phyloP scores from a whole-genome alignment of 139 green algal species.

The Astrephomene gubernaculifera region DNA sequence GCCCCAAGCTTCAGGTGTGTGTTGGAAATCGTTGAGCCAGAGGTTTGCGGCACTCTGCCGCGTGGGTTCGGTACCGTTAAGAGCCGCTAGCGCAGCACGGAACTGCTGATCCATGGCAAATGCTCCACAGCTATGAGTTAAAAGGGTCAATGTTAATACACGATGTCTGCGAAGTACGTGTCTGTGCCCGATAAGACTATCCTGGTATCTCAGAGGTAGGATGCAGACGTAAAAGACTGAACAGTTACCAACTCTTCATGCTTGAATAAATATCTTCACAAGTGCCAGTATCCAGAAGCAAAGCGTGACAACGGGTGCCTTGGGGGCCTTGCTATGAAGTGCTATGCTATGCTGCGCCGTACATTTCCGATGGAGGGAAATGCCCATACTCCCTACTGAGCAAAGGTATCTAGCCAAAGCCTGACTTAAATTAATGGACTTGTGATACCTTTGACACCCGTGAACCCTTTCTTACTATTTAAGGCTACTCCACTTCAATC shows the following conservation, averaged over 20 bases:
- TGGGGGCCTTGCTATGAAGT: too few relatives aligned
- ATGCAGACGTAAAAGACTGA: not conserved
- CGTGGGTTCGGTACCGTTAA: slow-evolving; percentile 51
- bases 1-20: slow-evolving; percentile 61
- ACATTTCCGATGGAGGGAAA: not conserved
- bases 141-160: not conserved
- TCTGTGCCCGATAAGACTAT: not conserved
- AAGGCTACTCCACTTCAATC: not conserved
- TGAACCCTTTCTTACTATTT: not conserved
- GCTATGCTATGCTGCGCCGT: too few relatives aligned
- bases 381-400: not conserved
- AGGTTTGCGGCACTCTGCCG: slow-evolving; percentile 59
- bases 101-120: slow-evolving; percentile 41
- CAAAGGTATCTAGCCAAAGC: not conserved
- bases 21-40: slow-evolving; percentile 65
- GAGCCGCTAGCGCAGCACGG: slow-evolving; percentile 48
- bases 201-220: not conserved
- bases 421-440: not conserved
- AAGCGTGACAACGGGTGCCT: too few relatives aligned
- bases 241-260: not conserved
- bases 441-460: not conserved
- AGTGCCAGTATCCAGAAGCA: not conserved
- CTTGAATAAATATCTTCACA: not conserved
- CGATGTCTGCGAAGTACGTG: not conserved
- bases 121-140: not conserved